phyloP scores from a whole-genome alignment of 2,329 filamentous ascomycete species.

The Aspergillus uvarum region DNA sequence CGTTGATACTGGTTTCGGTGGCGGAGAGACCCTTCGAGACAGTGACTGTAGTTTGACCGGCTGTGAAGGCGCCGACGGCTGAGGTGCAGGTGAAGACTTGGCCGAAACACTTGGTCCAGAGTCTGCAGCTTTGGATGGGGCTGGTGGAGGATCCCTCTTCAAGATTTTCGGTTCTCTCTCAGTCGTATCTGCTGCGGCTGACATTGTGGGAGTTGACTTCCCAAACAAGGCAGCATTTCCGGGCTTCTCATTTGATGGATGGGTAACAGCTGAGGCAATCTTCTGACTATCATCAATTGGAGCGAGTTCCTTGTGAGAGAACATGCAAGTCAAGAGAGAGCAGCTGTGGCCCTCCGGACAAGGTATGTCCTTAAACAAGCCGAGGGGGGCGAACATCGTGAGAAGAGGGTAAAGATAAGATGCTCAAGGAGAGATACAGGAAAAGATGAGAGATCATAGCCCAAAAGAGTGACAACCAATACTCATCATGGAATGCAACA shows the following conservation, averaged over 20 bases:
- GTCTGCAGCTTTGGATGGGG: background rate
- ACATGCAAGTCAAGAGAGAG: conserved; percentile 58
- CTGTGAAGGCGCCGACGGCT: background rate
- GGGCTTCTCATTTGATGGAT: background rate
- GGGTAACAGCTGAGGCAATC: conserved; percentile 15
- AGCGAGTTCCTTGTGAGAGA: conserved; percentile 48
- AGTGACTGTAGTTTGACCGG: conserved; percentile 23
- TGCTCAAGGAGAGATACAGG: background rate
- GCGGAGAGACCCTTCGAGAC: conserved; percentile 29
- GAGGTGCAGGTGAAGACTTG: background rate
- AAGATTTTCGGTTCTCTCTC: background rate
- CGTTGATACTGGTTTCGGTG: conserved; percentile 15
- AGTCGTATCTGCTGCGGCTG: background rate
- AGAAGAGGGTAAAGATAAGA: background rate
- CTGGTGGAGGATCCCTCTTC: background rate
- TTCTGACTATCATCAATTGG: conserved; percentile 13
- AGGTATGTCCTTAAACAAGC: conserved; percentile 53
- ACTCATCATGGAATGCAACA: background rate
- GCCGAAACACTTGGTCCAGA: background rate
- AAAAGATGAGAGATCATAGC: background rate
- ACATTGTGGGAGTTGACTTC: background rate
- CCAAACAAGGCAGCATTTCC: background rate
- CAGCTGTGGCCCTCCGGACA: conserved; percentile 56
- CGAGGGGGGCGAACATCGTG: conserved; percentile 56
- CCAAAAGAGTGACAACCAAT: background rate